Evolutionary conservation across 192 early-diverging fungal genomes (phyloP).

Genomic region (Umbelopsis sp.): DNA sequence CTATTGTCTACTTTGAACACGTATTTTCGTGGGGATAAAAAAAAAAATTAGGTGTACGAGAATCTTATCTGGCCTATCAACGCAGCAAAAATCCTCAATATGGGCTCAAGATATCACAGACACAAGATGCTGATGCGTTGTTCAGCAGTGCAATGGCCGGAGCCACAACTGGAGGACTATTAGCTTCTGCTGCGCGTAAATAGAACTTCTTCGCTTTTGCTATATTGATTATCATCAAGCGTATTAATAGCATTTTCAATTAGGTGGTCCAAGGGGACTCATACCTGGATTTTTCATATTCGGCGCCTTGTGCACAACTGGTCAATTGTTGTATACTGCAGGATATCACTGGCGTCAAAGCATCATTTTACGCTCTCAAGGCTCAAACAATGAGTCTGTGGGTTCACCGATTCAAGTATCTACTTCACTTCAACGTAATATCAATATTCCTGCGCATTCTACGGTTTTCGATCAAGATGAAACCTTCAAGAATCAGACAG

Average conservation of each 20-base stretch:
- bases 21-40: background rate
- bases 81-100: slow-evolving; percentile 49
- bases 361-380: slow-evolving; percentile 44
- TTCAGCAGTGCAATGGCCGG: slow-evolving; percentile 66
- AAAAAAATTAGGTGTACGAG: slow-evolving; percentile 49
- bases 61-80: slow-evolving; percentile 63
- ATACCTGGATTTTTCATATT: slow-evolving; percentile 61
- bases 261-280: slow-evolving; percentile 55
- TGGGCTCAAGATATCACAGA: slow-evolving; percentile 61
- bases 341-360: slow-evolving; percentile 55
- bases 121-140: slow-evolving; percentile 61
- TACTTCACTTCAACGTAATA: background rate
- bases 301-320: slow-evolving; percentile 48
- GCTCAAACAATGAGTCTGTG: background rate
- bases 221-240: background rate
- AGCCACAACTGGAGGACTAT: slow-evolving; percentile 57
- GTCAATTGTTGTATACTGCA: slow-evolving; percentile 48
- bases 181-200: slow-evolving; percentile 52
- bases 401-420: slow-evolving; percentile 20
- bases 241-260: background rate
- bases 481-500: slow-evolving; percentile 26
- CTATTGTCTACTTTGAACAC: too few relatives aligned
- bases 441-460: slow-evolving; percentile 7
- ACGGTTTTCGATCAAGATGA: slow-evolving; percentile 19
- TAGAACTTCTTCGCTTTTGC: background rate